Evolutionary conservation across 208 protist genomes (phyloP), one percentile per base, ranked within the genome.

Genomic region (Endotrypanum monterogeii): DNA sequence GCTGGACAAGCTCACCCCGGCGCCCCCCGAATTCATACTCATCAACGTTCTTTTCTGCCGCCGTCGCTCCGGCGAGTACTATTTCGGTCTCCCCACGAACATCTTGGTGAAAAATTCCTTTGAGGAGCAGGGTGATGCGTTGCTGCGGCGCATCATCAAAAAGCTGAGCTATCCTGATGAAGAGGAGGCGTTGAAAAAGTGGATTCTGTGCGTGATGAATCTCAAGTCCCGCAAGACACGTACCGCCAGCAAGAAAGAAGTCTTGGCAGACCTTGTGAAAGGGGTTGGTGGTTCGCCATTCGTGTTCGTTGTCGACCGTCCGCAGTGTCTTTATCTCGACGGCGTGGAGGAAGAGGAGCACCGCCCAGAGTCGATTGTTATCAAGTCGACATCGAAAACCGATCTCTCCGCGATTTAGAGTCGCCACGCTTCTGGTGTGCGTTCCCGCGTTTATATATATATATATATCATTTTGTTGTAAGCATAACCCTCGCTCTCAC

Each of bases 51-150:
- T 84, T 37, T 95, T 91, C 65, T 95, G 84, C 75, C 78, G 82
- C 51, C 85, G 90, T 4, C 84, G 88, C 61, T 80, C 74, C 0
- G 84, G 83, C 2, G 88, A 92, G 72, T 50, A 73, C 37, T 92
- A 85, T 56, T 95, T 95, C 63, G 91, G 91, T 11, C 70, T 88
- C 28, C 91, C 89, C 5, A 95, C 86, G 2, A 91, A 85, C 67
- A 89, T 95, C 35, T 58, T 48, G 51, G 62, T 93, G 25, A 70
- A 82, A 1, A 46, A 65, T 8, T 55, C 61, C n/a, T 70, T 88
- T 68, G 67, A 69, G 25, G 91, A 94, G 71, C 86, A 63, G 12
- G 84, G 86, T 0, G 74, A 83, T 25, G 79, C 73, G 18, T 58
- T 94, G 35, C 67, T 90, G 11, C 63, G 73, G 8, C 89, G 87